Percentiles rank a stretch among this genome's conserved stretches.
These are phyloP conservation scores for Trypanosoma boissoni DNA, from an alignment of 208 protist genomes.

Conservation along the genomic window DNA sequence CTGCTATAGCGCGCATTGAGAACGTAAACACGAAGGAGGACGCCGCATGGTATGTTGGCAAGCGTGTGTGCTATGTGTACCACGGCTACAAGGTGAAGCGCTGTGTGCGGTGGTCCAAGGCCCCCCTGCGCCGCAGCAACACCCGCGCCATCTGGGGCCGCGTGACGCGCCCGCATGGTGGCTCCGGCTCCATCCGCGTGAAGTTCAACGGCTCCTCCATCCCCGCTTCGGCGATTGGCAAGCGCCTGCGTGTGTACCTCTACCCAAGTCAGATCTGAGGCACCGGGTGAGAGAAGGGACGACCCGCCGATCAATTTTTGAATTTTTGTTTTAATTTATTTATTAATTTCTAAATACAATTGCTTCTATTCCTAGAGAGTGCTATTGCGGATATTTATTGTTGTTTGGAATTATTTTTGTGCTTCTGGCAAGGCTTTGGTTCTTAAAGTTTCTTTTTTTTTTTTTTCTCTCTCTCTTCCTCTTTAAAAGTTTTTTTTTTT, in stretches of 20 bases:
- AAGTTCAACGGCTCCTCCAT: slow-evolving; percentile 96
- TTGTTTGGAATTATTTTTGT: too few relatives aligned
- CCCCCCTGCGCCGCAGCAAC: slow-evolving; percentile 85
- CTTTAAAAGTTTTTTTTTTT: slow-evolving; percentile 15
- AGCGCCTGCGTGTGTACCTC: slow-evolving; percentile 96
- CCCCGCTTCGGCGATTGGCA: slow-evolving; percentile 95
- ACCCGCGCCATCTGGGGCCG: slow-evolving; percentile 98
- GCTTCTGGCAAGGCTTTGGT: not conserved
- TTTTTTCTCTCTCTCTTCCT: not conserved
- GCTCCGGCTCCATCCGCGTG: slow-evolving; percentile 95
- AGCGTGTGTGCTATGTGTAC: slow-evolving; percentile 98
- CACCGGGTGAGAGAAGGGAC: not conserved
- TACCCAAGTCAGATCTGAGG: slow-evolving; percentile 97
- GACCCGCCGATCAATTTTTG: slow-evolving; percentile 13
- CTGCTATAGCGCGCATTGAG: slow-evolving; percentile 95
- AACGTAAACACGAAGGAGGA: slow-evolving; percentile 96
- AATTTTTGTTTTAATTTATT: slow-evolving; percentile 23
- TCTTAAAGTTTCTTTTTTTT: slow-evolving; percentile 5
- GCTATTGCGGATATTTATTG: not conserved
- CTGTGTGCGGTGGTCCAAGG: slow-evolving; percentile 89
- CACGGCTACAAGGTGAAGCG: slow-evolving; percentile 94
- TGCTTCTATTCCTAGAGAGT: too few relatives aligned
- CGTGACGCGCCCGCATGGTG: slow-evolving; percentile 97
- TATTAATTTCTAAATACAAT: not conserved
- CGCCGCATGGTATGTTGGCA: slow-evolving; percentile 98